Base-by-base conservation (phyloP, 2,329 filamentous ascomycete genomes). In the Pezicula rhizophila region DNA sequence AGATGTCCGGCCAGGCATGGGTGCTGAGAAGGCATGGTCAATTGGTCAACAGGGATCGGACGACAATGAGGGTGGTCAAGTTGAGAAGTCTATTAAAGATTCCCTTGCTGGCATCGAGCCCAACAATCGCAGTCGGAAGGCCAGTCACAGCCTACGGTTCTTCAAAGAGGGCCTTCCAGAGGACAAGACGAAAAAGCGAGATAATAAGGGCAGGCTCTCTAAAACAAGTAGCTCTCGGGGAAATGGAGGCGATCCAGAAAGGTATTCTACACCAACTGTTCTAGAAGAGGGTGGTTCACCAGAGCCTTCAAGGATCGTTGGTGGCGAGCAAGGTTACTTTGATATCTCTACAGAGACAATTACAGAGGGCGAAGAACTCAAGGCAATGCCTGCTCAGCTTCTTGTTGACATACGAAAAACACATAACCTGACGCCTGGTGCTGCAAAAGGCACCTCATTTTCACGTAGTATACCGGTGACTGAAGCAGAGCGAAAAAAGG, bases 141-240 rank as follows among this genome's bases (percentile, higher is more conserved):
- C 82, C 35, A 85, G 80, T 58, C 81, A 85, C 63, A 83, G 79
- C 55, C 68, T 85, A 50, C 74, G 82, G 2, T 82, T 85, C 58
- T 85, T 85, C 70, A 82, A 80, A 52, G 80, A 85, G 63, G 81
- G 79, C 31, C 66, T 84, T 15, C 79, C 79, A 3, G 77, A 82
- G 46, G 79, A 84, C 40, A 77, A 77, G 59, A 61, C 66, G 38
- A 78, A 76, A 57, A 77, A 74, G 56, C 77, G 71, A 55, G 80
- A 81, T 10, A 63, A 40, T 42, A 65, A 57, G 50, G 60, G 48
- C 42, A 59, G 61, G 10, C 62, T 57, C 18, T 59, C 56, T 7
- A 66, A 64, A 49, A 62, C 65, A n/a, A 58, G 50, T 5, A 35
- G 43, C 15, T 49, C 47, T 41, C 47, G 37, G 20, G 46, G 50